Base-by-base conservation (phyloP, 768 basidiomycete species). In the Termitomyces sp. region DNA sequence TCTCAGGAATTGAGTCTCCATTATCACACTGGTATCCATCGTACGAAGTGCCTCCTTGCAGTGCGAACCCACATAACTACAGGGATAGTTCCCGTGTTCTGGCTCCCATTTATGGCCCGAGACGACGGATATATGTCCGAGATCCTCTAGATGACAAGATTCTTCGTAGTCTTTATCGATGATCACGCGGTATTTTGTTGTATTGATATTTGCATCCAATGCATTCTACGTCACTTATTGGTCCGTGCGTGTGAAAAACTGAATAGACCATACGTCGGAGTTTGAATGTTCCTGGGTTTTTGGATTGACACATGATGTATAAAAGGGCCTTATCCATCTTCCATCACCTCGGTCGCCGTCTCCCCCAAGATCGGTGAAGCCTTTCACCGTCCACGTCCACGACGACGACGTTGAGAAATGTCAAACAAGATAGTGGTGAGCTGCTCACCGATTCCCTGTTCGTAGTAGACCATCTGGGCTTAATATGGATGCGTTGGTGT, bases 371-470 rank as follows among this genome's bases (percentile, higher is more conserved):
- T 71, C 65, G 69, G 72, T 69, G 68, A 70, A 69, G 69, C 66
- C 62, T 62, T 53, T 66, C 70, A 68, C 63, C 65, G 63, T 66
- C 71, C 67, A 68, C 67, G 56, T 57, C 28, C 21, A 49, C 64
- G 58, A 62, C 63, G 62, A 62, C 59, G 63, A 57, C 56, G 55
- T 38, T 66, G 64, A 68, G 65, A 65, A 53, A 96, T 95, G 94
- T 94, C 93, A 59, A 96, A 96, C 87, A 95, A 95, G 81, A 92
- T 94, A 79, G 94, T 96, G 86, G 93, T 94, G 83, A 91, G 90
- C 87, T 84, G 76, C 80, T 83, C 84, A 81, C 81, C 76, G 73
- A 78, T 73, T 74, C 73, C 73, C 65, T 73, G 72, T 75, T 70
- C 70, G 74, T 79, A 77, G 79, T 82, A 82, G 79, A 77, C 69